Evolutionary conservation across 2,329 filamentous ascomycete genomes (phyloP), one percentile per base, ranked within the genome.

Genomic region (Hypomyces perniciosus): DNA sequence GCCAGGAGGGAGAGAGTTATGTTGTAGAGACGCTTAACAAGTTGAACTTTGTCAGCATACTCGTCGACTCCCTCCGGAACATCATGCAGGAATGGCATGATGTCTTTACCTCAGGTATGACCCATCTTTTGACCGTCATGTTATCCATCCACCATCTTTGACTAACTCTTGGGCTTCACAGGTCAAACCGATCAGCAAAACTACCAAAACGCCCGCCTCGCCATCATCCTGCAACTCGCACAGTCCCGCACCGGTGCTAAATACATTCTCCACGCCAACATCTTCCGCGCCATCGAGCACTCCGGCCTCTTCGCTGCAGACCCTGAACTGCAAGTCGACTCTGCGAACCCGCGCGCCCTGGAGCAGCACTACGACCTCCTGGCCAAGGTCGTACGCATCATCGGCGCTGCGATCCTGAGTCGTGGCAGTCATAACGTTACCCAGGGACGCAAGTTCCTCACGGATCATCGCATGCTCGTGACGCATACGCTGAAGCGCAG

Each of bases 401-500:
- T 99, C 51, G 86, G 86, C 44, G 86, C 89, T 4, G 86, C 89
- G 1, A 82, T 96, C 10, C 78, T 96, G 44, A 86, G 85, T 56
- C 81, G 90, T 43, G 92, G 92, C 0, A 77, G 85, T 13, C 86
- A 95, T 61, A 96, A 95, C 65, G 80, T 91, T 38, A 78, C 85
- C 38, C 88, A 91, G 64, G 90, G 86, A 1, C 81, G 87, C 50
- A 77, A 77, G 34, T 99, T 99, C 70, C 73, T 99, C 53, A 78
- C 80, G 5, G 86, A 93, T 57, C 90, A 96, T 66, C 79, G 92
- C 55, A 83, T 85, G 66, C 83, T 91, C 51, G 88, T 97, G 61
- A 83, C 93, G 56, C 87, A 90, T 42, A 85, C 95, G 20, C 88
- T 99, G 62, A 99, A 99, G 73, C 79, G 90, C 58, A 88, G 88